Evolutionary conservation across 768 basidiomycete species (phyloP), one percentile per base, ranked within the genome.

Genomic region (Rhizopogon vesiculosus): DNA sequence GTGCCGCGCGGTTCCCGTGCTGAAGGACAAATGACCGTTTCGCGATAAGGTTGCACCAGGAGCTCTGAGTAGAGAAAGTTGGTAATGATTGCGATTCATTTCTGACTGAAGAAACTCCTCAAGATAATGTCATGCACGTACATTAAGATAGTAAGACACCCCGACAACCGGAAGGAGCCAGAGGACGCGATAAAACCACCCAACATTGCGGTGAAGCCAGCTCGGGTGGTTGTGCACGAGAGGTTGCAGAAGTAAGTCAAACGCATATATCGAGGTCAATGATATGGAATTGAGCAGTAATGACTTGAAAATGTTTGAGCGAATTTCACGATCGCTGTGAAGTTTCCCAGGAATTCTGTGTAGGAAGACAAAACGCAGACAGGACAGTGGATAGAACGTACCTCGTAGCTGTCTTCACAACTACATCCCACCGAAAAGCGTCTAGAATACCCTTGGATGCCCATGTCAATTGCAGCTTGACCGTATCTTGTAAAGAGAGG

Each of bases 101-200:
- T 38, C 5, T 38, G 22, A n/a, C 18, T 35, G 31, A 48, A 48
- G 3, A 22, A 38, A 10, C 19, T 10, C 35, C 15, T 38, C 16
- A 6, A 38, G 19, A 38, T 6, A 19, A 16, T 19, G 35, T 16
- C 10, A 38, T 49, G 8, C 28, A 74, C 86, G 65, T 61, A 91
- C 93, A 61, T 93, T 94, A 44, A 93, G 76, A 71, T 93, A 93
- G 54, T 93, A 79, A 10, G 91, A 91, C 25, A 73, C 70, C 1
- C 85, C 85, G 7, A 92, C 77, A 51, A 93, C 79, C 0, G 93
- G 93, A 18, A 88, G 70, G 3, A 94, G 70, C 91, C 91, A 94
- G 40, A 94, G 70, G 7, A 82, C 71, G 63, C 85, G 87, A 67
- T 89, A 91, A 60, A 89, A 82, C 82, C 83, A 85, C 9, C 86